A percentile compares a stretch with the other conserved stretches of the same genome.
Evolutionary conservation across 768 basidiomycete genomes (phyloP).

Genomic region (Russula olivacea): DNA sequence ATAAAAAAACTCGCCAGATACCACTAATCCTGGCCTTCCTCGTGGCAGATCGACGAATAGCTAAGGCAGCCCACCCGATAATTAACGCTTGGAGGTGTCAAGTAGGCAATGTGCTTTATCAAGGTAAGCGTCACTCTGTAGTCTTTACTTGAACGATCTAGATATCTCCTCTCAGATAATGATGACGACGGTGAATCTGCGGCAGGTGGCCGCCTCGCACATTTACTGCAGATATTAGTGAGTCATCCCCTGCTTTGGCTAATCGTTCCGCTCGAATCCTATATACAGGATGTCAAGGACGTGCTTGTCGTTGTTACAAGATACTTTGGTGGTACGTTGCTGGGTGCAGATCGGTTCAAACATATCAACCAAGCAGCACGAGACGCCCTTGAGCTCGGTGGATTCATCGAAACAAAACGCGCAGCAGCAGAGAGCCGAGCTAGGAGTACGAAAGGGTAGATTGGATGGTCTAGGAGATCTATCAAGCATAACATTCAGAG

Average conservation of each 20-base stretch:
- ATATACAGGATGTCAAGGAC: slow-evolving; percentile 62
- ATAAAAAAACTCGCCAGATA: slow-evolving; percentile 13
- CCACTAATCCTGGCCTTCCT: slow-evolving; percentile 31
- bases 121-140: slow-evolving; percentile 26
- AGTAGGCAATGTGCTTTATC: slow-evolving; percentile 30
- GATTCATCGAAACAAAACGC: slow-evolving; percentile 57
- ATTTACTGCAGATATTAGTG: slow-evolving; percentile 48
- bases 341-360: slow-evolving; percentile 85
- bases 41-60: slow-evolving; percentile 33
- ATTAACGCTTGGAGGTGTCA: slow-evolving; percentile 35
- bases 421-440: neutral
- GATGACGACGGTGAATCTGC: slow-evolving; percentile 94
- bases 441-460: slow-evolving; percentile 7
- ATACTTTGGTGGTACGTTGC: slow-evolving; percentile 87
- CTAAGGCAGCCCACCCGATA: slow-evolving; percentile 32
- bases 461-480: neutral
- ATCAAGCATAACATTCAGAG: neutral
- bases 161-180: slow-evolving; percentile 52
- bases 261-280: neutral
- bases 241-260: neutral
- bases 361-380: slow-evolving; percentile 96
- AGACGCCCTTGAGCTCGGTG: slow-evolving; percentile 82
- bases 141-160: neutral
- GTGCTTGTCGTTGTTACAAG: slow-evolving; percentile 90
- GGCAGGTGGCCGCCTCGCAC: slow-evolving; percentile 84